phyloP scores from a whole-genome alignment of 306 rosid genomes.

The Phaseolus lunatus region DNA sequence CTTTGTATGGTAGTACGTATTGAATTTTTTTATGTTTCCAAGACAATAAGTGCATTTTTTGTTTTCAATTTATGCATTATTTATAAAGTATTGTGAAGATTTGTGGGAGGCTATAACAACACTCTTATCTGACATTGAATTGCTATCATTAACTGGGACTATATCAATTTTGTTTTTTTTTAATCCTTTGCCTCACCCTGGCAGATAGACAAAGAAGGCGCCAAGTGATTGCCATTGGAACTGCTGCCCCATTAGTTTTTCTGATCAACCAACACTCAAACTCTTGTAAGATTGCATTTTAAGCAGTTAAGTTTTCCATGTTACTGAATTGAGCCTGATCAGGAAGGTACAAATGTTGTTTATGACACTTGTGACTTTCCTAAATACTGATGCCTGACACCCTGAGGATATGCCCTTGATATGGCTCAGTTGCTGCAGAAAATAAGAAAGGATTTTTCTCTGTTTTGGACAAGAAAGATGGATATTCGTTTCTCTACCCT shows the following conservation, averaged over 20 bases:
- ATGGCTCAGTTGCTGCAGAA: slow-evolving; percentile 99
- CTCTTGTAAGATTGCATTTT: slow-evolving; percentile 76
- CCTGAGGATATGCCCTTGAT: slow-evolving; percentile 82
- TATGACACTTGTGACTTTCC: slow-evolving; percentile 46
- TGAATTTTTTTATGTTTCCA: not conserved
- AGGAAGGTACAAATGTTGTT: slow-evolving; percentile 39
- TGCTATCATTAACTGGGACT: not conserved
- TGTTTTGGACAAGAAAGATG: slow-evolving; percentile 80
- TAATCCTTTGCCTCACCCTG: slow-evolving; percentile 41
- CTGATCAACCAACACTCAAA: slow-evolving; percentile 63
- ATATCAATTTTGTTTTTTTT: not conserved
- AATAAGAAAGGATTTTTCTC: slow-evolving; percentile 72
- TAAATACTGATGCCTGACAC: slow-evolving; percentile 59
- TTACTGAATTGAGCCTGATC: slow-evolving; percentile 28
- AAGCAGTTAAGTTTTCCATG: slow-evolving; percentile 44
- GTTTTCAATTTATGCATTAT: not conserved
- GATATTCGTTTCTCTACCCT: slow-evolving; percentile 87
- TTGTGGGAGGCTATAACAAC: not conserved
- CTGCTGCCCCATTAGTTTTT: slow-evolving; percentile 66
- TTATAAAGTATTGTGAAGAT: not conserved
- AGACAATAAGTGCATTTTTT: not conserved
- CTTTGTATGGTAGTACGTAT: too few species aligned
- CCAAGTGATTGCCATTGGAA: slow-evolving; percentile 65
- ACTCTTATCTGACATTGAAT: not conserved
- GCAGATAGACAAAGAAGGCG: slow-evolving; percentile 91